A percentile compares a stretch with the other conserved stretches of the same genome.
Evolutionary conservation across 2,329 filamentous ascomycete genomes (phyloP).

Genomic region (Emericellopsis atlantica): DNA sequence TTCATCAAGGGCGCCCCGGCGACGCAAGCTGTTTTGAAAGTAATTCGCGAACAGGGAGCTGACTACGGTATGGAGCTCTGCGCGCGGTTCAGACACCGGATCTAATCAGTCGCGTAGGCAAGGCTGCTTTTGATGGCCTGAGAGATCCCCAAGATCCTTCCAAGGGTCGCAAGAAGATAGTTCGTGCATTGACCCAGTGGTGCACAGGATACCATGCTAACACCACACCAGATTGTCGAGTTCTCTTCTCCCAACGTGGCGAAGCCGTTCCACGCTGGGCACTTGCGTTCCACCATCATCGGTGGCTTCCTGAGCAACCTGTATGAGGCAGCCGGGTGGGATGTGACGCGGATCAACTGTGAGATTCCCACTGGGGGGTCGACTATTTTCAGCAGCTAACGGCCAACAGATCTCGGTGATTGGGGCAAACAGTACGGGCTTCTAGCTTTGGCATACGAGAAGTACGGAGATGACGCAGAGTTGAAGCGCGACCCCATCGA

Average conservation of each 20-base stretch:
- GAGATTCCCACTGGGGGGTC: constrained; percentile 1
- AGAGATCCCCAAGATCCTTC: constrained; percentile 48
- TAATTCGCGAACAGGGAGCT: constrained; percentile 48
- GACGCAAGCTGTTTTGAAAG: constrained; percentile 52
- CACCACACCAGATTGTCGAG: constrained; percentile 45
- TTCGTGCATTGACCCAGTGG: constrained; percentile 1
- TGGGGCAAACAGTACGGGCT: constrained; percentile 73
- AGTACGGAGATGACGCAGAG: constrained; percentile 61
- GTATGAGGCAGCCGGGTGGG: constrained; percentile 59
- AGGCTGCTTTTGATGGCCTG: constrained; percentile 46
- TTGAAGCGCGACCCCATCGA: constrained; percentile 64
- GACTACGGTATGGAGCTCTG: constrained; percentile 26
- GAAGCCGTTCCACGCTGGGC: constrained; percentile 71
- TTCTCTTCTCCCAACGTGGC: constrained; percentile 82
- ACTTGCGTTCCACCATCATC: constrained; percentile 68
- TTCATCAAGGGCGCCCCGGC: constrained; percentile 65
- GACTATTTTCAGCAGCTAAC: too few relatives aligned
- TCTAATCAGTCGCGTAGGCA: constrained; percentile 29
- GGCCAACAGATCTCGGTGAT: constrained; percentile 50
- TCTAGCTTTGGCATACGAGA: constrained; percentile 61
- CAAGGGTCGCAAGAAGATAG: constrained; percentile 48
- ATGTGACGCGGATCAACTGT: constrained; percentile 58
- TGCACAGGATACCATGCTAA: not conserved
- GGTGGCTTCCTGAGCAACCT: constrained; percentile 65
- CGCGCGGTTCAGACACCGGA: too few relatives aligned